Evolutionary conservation across 805 yeast species (phyloP).

Genomic region (Nakazawaea molendinolei): DNA sequence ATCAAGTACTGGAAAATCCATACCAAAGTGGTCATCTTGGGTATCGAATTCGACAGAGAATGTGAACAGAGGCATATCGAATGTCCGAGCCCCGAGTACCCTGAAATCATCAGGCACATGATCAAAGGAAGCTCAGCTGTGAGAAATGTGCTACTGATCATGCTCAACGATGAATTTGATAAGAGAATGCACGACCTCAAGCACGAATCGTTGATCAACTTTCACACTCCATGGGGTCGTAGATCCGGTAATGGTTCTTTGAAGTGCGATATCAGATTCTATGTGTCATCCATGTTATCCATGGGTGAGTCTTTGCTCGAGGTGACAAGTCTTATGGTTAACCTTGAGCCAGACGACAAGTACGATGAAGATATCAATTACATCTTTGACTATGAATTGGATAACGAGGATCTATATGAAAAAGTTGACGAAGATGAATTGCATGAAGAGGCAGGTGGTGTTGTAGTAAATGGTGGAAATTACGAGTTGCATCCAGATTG

Average conservation of each 20-base stretch:
- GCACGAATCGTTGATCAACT: constrained; percentile 51
- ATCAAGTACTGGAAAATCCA: constrained; percentile 61
- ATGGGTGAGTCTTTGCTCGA: constrained; percentile 40
- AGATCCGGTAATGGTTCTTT: constrained; percentile 54
- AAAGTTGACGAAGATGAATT: constrained; percentile 16
- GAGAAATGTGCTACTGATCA: constrained; percentile 53
- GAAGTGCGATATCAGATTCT: constrained; percentile 49
- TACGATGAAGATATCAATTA: constrained; percentile 64
- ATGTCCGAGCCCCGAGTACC: constrained; percentile 23
- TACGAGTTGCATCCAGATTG: constrained; percentile 31
- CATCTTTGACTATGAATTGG: constrained; percentile 52
- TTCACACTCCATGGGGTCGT: constrained; percentile 63
- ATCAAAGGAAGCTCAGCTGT: constrained; percentile 61
- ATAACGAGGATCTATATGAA: constrained; percentile 28
- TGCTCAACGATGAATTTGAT: constrained; percentile 43
- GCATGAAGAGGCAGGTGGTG: constrained; percentile 9
- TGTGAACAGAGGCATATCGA: constrained; percentile 34
- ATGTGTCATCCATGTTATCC: constrained; percentile 48
- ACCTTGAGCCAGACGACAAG: constrained; percentile 53
- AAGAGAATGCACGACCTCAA: constrained; percentile 46
- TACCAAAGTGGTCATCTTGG: constrained; percentile 51
- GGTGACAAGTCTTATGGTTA: constrained; percentile 46
- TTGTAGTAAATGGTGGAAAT: constrained; percentile 7
- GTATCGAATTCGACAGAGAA: constrained; percentile 52
- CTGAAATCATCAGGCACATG: constrained; percentile 39